phyloP scores from a whole-genome alignment of 1,139 yeast genomes.

The Pichia sp. region DNA sequence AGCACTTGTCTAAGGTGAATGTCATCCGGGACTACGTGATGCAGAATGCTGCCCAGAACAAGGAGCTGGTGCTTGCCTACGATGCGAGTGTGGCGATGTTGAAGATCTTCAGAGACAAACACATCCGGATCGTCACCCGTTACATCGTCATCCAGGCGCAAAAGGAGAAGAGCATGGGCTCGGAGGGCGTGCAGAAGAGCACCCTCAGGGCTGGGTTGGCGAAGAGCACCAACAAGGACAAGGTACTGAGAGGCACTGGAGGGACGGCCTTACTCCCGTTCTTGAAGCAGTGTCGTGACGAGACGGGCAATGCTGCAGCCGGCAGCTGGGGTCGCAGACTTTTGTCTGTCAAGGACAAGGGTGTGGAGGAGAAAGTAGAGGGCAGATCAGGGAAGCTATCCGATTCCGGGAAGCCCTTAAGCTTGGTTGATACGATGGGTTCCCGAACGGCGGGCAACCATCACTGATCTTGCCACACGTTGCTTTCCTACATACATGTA shows the following conservation, averaged over 20 bases:
- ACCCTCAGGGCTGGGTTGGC: slow-evolving; percentile 54
- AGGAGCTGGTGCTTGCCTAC: slow-evolving; percentile 66
- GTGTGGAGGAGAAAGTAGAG: neutral
- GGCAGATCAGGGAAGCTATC: neutral
- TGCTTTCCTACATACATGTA: neutral
- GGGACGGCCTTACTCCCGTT: slow-evolving; percentile 91
- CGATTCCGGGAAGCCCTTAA: neutral
- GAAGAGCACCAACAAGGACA: slow-evolving; percentile 38
- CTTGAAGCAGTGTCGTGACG: slow-evolving; percentile 92
- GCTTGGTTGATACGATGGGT: neutral
- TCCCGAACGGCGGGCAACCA: no score
- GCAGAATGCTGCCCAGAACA: slow-evolving; percentile 36
- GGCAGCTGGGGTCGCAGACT: slow-evolving; percentile 84
- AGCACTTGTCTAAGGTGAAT: slow-evolving; percentile 52
- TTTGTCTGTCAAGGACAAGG: slow-evolving; percentile 51
- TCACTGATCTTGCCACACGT: no score
- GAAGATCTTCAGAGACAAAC: slow-evolving; percentile 85
- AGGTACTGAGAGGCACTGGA: slow-evolving; percentile 73
- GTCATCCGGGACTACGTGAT: slow-evolving; percentile 63
- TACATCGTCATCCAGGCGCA: slow-evolving; percentile 78
- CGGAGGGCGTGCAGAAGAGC: slow-evolving; percentile 39
- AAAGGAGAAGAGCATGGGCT: slow-evolving; percentile 48
- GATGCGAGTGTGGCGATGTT: slow-evolving; percentile 91
- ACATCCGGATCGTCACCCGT: slow-evolving; percentile 86
- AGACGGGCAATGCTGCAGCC: slow-evolving; percentile 89